phyloP scores from a whole-genome alignment of 371 early-diverging fungal genomes.

The Zychaea mexicana region DNA sequence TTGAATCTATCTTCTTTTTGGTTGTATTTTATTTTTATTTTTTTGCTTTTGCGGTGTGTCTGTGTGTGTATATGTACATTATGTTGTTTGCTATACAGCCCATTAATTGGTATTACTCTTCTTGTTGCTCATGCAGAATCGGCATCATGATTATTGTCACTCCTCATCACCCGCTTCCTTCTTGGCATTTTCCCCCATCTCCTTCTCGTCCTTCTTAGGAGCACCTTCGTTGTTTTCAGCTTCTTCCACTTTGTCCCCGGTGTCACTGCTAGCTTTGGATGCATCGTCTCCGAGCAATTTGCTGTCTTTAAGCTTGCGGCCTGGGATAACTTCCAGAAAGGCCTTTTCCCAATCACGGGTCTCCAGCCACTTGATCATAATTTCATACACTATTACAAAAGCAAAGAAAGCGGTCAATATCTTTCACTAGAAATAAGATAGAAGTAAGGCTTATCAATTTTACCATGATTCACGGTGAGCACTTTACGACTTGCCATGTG shows the following conservation, averaged over 20 bases:
- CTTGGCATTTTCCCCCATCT: no score
- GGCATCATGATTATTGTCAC: no score
- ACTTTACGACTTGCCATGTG: conserved; percentile 81
- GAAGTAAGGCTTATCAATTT: no score
- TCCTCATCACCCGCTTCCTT: not conserved
- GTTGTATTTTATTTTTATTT: no score
- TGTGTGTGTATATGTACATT: no score
- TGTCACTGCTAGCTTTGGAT: no score
- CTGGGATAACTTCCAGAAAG: conserved; percentile 85
- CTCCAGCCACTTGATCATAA: conserved; percentile 77
- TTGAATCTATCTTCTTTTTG: no score
- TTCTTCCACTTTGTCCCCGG: conserved; percentile 13
- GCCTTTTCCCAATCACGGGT: conserved; percentile 77
- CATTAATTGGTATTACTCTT: no score
- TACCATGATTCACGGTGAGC: conserved; percentile 91
- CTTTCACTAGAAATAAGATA: no score
- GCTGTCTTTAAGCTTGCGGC: conserved; percentile 72
- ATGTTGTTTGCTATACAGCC: no score
- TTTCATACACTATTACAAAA: conserved; percentile 68
- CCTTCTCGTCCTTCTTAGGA: conserved; percentile 11
- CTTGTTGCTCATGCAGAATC: no score
- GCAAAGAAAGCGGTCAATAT: not conserved
- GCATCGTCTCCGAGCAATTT: conserved; percentile 30
- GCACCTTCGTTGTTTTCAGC: conserved; percentile 22
- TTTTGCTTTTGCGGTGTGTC: no score